Percentiles rank a stretch among this genome's conserved stretches.
Conservation (phyloP, 2,329 filamentous ascomycete species). For the Penicillium sp. region DNA sequence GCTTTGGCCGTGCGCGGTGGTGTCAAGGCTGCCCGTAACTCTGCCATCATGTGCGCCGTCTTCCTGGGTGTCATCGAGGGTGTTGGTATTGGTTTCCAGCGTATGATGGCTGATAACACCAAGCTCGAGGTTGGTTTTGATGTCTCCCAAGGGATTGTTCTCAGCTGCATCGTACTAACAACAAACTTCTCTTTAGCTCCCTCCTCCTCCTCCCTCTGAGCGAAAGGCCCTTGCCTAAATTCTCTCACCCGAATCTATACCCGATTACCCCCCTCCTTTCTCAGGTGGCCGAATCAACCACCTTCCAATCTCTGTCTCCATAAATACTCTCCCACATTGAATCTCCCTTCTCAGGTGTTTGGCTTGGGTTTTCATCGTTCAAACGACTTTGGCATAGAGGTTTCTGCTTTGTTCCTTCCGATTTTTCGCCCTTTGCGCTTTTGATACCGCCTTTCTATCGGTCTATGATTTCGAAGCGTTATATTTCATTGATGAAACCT, state of each 20-base stretch:
- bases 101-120: conserved; percentile 87
- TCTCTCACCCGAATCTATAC: conserved; percentile 3
- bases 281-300: conserved; percentile 17
- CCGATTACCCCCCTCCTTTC: conserved; percentile 9
- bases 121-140: conserved; percentile 62
- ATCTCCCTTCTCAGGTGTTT: conserved; percentile 38
- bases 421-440: conserved; percentile 21
- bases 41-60: conserved; percentile 91
- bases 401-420: conserved; percentile 12
- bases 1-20: conserved; percentile 87
- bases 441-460: conserved; percentile 20
- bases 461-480: conserved; percentile 24
- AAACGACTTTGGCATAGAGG: conserved; percentile 33
- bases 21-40: conserved; percentile 85
- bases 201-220: conserved; percentile 31
- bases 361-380: conserved; percentile 29
- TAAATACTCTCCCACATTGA: conserved; percentile 22
- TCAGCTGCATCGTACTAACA: background rate
- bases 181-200: conserved; percentile 23
- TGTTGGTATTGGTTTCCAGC: conserved; percentile 90
- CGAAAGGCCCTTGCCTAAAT: conserved; percentile 35
- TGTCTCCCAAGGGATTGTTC: background rate
- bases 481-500: conserved; percentile 23
- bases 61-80: conserved; percentile 94
- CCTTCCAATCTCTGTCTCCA: conserved; percentile 17